Conservation (phyloP, 2,329 filamentous ascomycete genomes). For the Penicillium sp. region DNA sequence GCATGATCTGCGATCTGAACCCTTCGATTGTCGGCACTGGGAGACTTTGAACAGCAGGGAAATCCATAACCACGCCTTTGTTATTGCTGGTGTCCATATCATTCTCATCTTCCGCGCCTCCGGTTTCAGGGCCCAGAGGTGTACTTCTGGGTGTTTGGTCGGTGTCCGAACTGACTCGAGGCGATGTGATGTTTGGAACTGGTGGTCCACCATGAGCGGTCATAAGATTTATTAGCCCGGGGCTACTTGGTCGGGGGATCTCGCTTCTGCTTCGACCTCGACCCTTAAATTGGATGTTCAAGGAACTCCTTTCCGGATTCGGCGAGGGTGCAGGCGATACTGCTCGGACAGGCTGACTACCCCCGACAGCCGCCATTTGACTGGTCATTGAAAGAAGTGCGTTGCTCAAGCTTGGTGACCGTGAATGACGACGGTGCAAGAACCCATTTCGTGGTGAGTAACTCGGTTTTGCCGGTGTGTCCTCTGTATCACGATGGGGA, state of each 20-base stretch:
- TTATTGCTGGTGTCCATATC: constrained; percentile 61
- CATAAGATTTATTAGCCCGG: constrained; percentile 55
- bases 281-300: constrained; percentile 48
- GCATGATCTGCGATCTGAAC: constrained; percentile 71
- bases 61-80: constrained; percentile 61
- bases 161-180: constrained; percentile 22
- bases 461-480: constrained; percentile 32
- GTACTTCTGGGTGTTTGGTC: constrained; percentile 20
- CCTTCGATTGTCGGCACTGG: constrained; percentile 73
- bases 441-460: constrained; percentile 40
- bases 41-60: constrained; percentile 62
- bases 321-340: constrained; percentile 47
- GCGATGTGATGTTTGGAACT: constrained; percentile 54
- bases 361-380: constrained; percentile 47
- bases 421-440: constrained; percentile 28
- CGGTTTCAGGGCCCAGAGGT: constrained; percentile 19
- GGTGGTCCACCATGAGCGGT: constrained; percentile 59
- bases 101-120: constrained; percentile 49
- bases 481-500: constrained; percentile 21
- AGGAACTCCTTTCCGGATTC: constrained; percentile 39
- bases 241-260: constrained; percentile 44
- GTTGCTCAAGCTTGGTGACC: constrained; percentile 43
- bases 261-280: constrained; percentile 60
- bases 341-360: constrained; percentile 59
- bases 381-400: constrained; percentile 49